phyloP scores from a whole-genome alignment of 768 basidiomycete species.

The Boletus subcaerulescens region DNA sequence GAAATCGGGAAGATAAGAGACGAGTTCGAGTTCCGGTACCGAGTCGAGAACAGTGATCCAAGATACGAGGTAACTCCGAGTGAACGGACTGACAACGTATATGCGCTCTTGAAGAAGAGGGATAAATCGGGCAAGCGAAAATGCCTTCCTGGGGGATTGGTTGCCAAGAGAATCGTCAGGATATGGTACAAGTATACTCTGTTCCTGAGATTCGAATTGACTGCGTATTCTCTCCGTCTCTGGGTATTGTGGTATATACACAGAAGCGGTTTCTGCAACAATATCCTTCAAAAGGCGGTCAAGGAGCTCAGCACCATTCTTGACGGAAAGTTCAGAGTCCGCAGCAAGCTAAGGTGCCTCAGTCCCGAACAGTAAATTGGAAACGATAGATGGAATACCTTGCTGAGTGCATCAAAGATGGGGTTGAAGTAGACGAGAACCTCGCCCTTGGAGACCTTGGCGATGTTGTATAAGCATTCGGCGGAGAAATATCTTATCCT shows the following conservation, averaged over 20 bases:
- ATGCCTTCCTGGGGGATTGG: constrained; percentile 63
- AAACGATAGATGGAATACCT: constrained; percentile 49
- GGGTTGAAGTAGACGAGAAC: constrained; percentile 97
- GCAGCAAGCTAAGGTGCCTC: constrained; percentile 72
- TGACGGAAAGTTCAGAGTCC: constrained; percentile 93
- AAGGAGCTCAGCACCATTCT: constrained; percentile 96
- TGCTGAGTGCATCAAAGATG: constrained; percentile 95
- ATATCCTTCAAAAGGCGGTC: constrained; percentile 98
- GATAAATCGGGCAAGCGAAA: constrained; percentile 92
- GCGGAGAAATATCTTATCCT: constrained; percentile 97
- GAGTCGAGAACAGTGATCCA: constrained; percentile 97
- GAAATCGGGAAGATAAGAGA: constrained; percentile 93
- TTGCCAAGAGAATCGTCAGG: constrained; percentile 45
- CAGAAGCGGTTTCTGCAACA: constrained; percentile 93
- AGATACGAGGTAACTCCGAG: constrained; percentile 91
- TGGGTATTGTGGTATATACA: constrained; percentile 85
- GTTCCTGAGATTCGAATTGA: constrained; percentile 39
- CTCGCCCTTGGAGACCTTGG: constrained; percentile 95
- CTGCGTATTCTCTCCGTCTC: constrained; percentile 68
- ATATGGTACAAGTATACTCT: constrained; percentile 63
- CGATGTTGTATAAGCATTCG: constrained; percentile 97
- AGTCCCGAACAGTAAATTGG: constrained; percentile 6
- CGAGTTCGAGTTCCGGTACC: constrained; percentile 93
- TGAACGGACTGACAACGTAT: constrained; percentile 93
- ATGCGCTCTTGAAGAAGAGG: constrained; percentile 91